Evolutionary conservation across 371 early-diverging fungal genomes (phyloP).

Genomic region (Mucor piriformis): DNA sequence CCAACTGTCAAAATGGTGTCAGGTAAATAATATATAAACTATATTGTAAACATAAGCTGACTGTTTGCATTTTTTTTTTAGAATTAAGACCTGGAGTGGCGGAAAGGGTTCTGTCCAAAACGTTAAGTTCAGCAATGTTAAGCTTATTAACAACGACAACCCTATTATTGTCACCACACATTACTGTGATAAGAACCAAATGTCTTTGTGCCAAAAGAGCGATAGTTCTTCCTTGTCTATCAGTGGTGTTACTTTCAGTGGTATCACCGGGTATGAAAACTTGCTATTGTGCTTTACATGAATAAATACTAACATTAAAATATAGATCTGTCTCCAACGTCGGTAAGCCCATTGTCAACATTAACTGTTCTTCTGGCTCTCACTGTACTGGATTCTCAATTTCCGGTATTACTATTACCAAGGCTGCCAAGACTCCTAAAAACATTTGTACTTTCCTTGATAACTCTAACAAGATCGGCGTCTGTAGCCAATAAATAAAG

Average conservation of each 20-base stretch:
- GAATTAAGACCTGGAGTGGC: slow-evolving; percentile 49
- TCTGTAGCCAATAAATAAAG: slow-evolving; percentile 7
- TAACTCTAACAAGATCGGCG: slow-evolving; percentile 11
- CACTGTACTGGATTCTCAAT: slow-evolving; percentile 32
- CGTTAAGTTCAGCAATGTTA: slow-evolving; percentile 26
- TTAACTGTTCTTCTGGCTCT: too few species aligned
- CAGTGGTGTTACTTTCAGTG: slow-evolving; percentile 24
- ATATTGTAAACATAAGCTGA: too few species aligned
- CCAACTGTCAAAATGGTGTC: slow-evolving; percentile 42
- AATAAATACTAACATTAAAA: too few species aligned
- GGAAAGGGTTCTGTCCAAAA: slow-evolving; percentile 29
- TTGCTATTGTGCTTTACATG: too few species aligned
- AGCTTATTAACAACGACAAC: slow-evolving; percentile 28
- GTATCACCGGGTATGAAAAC: slow-evolving; percentile 30
- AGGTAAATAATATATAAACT: too few species aligned
- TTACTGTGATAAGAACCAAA: too few species aligned
- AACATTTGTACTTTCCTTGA: slow-evolving; percentile 17
- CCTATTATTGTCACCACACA: slow-evolving; percentile 32
- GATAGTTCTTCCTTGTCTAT: slow-evolving; percentile 29
- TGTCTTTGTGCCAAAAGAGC: slow-evolving; percentile 27
- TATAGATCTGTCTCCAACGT: too few species aligned
- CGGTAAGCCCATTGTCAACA: too few species aligned
- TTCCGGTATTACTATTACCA: slow-evolving; percentile 18
- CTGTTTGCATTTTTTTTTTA: too few species aligned
- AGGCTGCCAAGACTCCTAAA: slow-evolving; percentile 18